These are phyloP conservation scores for Aspergillus sp. DNA, from an alignment of 2,329 filamentous ascomycete genomes.

Conservation along the genomic window DNA sequence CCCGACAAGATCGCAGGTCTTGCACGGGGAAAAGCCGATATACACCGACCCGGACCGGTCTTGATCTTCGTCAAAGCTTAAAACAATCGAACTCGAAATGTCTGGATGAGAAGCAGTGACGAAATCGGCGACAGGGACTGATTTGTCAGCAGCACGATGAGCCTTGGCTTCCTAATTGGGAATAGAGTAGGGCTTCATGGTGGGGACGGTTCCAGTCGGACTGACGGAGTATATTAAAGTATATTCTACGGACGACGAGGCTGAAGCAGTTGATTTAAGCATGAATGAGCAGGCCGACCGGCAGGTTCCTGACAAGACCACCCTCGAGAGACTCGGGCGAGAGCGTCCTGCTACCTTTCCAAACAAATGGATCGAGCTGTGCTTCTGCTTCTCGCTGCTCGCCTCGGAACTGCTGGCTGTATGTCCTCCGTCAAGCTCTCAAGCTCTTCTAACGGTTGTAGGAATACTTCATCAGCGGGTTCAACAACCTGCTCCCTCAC, in stretches of 20 bases:
- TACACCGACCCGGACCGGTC: too few relatives aligned
- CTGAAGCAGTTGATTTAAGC: neutral
- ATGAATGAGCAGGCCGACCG: too few relatives aligned
- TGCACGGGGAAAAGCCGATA: too few relatives aligned
- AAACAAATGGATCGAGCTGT: neutral
- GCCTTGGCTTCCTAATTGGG: neutral
- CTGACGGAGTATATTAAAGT: too few relatives aligned
- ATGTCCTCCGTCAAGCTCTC: neutral
- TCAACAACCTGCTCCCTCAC: conserved; percentile 10
- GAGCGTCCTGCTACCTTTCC: conserved; percentile 1
- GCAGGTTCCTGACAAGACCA: neutral
- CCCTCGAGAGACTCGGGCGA: neutral
- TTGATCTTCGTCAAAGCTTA: too few relatives aligned
- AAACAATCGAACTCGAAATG: too few relatives aligned
- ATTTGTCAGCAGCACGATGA: neutral
- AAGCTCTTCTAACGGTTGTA: neutral
- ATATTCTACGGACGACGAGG: neutral
- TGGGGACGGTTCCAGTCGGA: neutral
- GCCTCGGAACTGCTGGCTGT: neutral
- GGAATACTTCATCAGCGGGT: conserved; percentile 7
- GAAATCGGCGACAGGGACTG: neutral
- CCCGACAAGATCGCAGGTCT: neutral
- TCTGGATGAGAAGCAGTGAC: neutral
- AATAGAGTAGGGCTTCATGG: neutral
- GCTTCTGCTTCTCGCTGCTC: neutral